phyloP scores from a whole-genome alignment of 2,329 filamentous ascomycete genomes.

The Ophiostoma fasciatum region DNA sequence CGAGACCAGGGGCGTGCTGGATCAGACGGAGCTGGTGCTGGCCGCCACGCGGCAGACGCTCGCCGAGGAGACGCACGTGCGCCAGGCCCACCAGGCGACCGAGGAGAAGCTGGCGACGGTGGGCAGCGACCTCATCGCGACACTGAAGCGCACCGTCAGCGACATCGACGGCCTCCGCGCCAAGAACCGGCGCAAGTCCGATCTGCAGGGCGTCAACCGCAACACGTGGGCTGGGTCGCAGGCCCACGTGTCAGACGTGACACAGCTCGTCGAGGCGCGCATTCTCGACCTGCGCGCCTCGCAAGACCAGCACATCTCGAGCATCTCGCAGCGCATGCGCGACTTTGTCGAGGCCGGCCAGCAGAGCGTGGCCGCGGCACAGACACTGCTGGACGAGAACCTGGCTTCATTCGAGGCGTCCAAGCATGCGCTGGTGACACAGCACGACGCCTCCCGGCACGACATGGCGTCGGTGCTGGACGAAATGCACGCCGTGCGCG shows the following conservation, averaged over 20 bases:
- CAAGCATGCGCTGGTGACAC: conserved; percentile 51
- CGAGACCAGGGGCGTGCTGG: conserved; percentile 65
- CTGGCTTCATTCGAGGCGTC: conserved; percentile 52
- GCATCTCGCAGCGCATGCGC: conserved; percentile 58
- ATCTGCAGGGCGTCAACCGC: conserved; percentile 68
- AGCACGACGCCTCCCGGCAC: conserved; percentile 56
- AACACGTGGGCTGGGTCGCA: conserved; percentile 66
- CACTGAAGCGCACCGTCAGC: conserved; percentile 59
- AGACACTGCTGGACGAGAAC: conserved; percentile 55
- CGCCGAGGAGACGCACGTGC: conserved; percentile 62
- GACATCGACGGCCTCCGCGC: conserved; percentile 73
- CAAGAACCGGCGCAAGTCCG: conserved; percentile 74
- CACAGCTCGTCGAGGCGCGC: conserved; percentile 58
- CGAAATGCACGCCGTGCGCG: conserved; percentile 79
- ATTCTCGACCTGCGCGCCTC: conserved; percentile 57
- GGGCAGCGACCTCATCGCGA: conserved; percentile 62
- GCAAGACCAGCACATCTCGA: conserved; percentile 56
- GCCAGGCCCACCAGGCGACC: conserved; percentile 74
- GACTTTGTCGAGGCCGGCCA: conserved; percentile 64
- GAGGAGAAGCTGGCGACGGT: conserved; percentile 62
- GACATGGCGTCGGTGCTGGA: conserved; percentile 85
- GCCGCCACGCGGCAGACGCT: conserved; percentile 61
- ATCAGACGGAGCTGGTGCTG: conserved; percentile 77
- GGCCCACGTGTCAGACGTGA: conserved; percentile 60
- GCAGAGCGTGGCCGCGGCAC: conserved; percentile 52